A percentile compares a stretch with the other conserved stretches of the same genome.
Conservation (phyloP, 192 early-diverging fungal species). For the Backusella luteola region DNA sequence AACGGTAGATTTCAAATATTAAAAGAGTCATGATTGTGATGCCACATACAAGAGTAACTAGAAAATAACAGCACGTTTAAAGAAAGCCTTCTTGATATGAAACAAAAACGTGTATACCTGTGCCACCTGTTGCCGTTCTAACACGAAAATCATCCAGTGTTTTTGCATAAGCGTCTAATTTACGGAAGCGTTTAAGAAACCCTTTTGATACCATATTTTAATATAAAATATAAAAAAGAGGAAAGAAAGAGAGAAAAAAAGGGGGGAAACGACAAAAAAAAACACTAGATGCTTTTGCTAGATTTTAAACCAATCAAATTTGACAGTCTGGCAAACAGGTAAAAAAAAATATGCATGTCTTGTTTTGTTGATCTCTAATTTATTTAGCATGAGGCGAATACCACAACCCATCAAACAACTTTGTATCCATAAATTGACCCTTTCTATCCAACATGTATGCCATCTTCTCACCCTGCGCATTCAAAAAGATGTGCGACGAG, state of each 20-base stretch:
- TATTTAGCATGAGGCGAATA: slow-evolving; percentile 10
- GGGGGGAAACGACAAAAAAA: neutral
- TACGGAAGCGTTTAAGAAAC: slow-evolving; percentile 49
- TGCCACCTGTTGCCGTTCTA: slow-evolving; percentile 73
- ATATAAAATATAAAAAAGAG: neutral
- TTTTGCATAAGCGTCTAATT: slow-evolving; percentile 88
- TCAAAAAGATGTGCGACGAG: slow-evolving; percentile 35
- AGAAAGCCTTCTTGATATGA: neutral
- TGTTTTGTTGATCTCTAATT: neutral
- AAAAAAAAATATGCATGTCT: no score
- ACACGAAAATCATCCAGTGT: slow-evolving; percentile 91
- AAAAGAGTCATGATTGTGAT: slow-evolving; percentile 73
- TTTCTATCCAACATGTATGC: slow-evolving; percentile 39
- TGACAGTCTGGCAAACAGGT: neutral
- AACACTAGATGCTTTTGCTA: neutral
- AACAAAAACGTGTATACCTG: slow-evolving; percentile 41
- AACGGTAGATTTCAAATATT: slow-evolving; percentile 79
- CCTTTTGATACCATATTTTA: slow-evolving; percentile 21
- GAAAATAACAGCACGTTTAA: neutral
- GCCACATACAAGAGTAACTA: slow-evolving; percentile 76
- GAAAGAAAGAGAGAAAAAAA: neutral
- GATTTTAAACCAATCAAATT: slow-evolving; percentile 1
- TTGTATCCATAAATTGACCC: slow-evolving; percentile 39
- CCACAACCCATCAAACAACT: slow-evolving; percentile 42
- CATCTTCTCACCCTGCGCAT: slow-evolving; percentile 30